These are phyloP conservation scores for Acer campestre DNA, from an alignment of 345 rosid genomes.

Conservation along the genomic window DNA sequence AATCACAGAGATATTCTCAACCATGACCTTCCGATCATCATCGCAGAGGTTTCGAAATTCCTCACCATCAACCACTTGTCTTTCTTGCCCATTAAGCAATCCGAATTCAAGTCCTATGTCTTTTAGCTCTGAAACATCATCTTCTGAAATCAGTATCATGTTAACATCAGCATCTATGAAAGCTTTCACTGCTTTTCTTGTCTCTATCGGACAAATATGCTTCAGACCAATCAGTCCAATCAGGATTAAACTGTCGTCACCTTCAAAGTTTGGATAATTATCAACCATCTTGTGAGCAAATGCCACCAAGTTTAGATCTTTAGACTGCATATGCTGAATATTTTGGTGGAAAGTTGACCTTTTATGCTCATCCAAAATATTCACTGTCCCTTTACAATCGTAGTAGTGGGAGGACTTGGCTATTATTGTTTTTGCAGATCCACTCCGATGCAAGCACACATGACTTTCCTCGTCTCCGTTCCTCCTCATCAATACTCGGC, in stretches of 20 bases:
- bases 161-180: constrained; percentile 10
- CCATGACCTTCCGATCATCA: neutral
- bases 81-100: neutral
- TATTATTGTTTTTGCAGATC: constrained; percentile 12
- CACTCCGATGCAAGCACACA: constrained; percentile 13
- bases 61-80: neutral
- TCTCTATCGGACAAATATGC: neutral
- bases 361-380: neutral
- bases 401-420: neutral
- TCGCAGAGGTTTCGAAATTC: neutral
- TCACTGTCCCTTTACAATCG: neutral
- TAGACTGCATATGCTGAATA: constrained; percentile 4
- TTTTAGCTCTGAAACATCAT: neutral
- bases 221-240: constrained; percentile 16
- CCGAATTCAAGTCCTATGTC: neutral
- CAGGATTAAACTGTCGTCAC: constrained; percentile 7
- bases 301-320: constrained; percentile 3
- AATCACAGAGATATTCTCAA: constrained; percentile 4
- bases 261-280: neutral
- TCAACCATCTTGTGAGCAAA: constrained; percentile 17
- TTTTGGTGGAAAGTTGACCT: neutral
- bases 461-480: neutral
- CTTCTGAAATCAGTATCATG: constrained; percentile 14
- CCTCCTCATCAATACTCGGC: constrained; percentile 3
- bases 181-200: neutral